phyloP scores from a whole-genome alignment of 2,329 filamentous ascomycete species.

The Ustulina deusta region DNA sequence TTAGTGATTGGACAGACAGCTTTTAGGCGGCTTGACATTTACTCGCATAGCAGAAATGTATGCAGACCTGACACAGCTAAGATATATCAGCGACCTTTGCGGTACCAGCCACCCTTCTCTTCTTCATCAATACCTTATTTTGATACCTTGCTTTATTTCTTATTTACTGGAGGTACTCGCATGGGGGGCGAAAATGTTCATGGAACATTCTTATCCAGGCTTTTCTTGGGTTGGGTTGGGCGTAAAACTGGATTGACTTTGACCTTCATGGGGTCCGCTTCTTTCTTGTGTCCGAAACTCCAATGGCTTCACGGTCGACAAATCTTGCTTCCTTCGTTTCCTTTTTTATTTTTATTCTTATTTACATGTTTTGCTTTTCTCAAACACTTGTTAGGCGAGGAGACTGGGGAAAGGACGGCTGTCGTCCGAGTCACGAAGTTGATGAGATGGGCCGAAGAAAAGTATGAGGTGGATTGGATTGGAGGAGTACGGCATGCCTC shows the following conservation, averaged over 20 bases:
- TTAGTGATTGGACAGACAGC: conserved; percentile 17
- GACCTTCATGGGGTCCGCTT: conserved; percentile 30
- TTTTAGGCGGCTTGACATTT: conserved; percentile 20
- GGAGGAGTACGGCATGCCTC: conserved; percentile 29
- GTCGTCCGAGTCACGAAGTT: conserved; percentile 26
- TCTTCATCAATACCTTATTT: conserved; percentile 19
- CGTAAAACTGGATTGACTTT: conserved; percentile 41
- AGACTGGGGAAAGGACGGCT: conserved; percentile 26
- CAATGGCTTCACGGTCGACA: conserved; percentile 13
- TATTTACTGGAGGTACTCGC: conserved; percentile 16
- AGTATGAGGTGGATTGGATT: conserved; percentile 20
- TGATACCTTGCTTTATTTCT: conserved; percentile 31
- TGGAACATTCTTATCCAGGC: conserved; percentile 33
- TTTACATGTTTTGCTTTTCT: conserved; percentile 36
- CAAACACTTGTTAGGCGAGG: conserved; percentile 21
- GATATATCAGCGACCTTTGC: conserved; percentile 12
- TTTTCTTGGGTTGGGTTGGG: conserved; percentile 32
- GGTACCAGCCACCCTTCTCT: conserved; percentile 20
- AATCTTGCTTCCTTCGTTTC: neutral
- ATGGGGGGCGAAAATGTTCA: conserved; percentile 39
- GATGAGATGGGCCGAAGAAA: conserved; percentile 41
- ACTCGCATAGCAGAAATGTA: conserved; percentile 21
- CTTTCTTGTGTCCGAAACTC: conserved; percentile 34
- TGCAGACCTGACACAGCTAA: conserved; percentile 11
- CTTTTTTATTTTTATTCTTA: conserved; percentile 17